Evolutionary conservation across 768 basidiomycete species (phyloP).

Genomic region (Podaxis pistillaris): DNA sequence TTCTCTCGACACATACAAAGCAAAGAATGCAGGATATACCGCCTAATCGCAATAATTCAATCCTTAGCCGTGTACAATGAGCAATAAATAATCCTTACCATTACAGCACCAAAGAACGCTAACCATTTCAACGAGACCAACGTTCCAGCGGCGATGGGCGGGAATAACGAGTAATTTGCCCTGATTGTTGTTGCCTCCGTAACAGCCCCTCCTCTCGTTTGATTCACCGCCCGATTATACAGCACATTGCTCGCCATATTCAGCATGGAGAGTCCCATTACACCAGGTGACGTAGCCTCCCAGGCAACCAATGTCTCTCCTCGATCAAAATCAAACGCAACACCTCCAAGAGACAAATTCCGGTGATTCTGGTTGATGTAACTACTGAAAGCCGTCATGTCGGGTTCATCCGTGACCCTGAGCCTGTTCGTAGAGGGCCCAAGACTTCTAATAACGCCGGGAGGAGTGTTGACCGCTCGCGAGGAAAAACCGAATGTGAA

Average conservation of each 20-base stretch:
- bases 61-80: neutral
- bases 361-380: constrained; percentile 49
- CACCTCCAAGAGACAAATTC: constrained; percentile 62
- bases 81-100: constrained; percentile 43
- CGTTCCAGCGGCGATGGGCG: constrained; percentile 52
- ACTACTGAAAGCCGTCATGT: constrained; percentile 60
- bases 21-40: constrained; percentile 80
- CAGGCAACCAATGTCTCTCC: constrained; percentile 63
- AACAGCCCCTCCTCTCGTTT: constrained; percentile 23
- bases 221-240: constrained; percentile 60
- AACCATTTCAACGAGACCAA: constrained; percentile 70
- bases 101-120: constrained; percentile 68
- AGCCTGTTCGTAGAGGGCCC: constrained; percentile 39
- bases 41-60: constrained; percentile 37
- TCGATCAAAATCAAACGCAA: constrained; percentile 55
- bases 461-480: constrained; percentile 50
- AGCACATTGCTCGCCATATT: constrained; percentile 69
- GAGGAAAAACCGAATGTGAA: constrained; percentile 31
- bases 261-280: constrained; percentile 57
- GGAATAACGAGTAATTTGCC: constrained; percentile 58
- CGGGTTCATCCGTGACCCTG: constrained; percentile 38
- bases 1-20: constrained; percentile 74
- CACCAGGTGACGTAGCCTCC: constrained; percentile 62
- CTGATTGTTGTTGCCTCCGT: constrained; percentile 48
- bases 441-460: constrained; percentile 46